A percentile compares a stretch with the other conserved stretches of the same genome.
phyloP scores from a whole-genome alignment of 768 basidiomycete species.

The Rhodotorula babjevae region DNA sequence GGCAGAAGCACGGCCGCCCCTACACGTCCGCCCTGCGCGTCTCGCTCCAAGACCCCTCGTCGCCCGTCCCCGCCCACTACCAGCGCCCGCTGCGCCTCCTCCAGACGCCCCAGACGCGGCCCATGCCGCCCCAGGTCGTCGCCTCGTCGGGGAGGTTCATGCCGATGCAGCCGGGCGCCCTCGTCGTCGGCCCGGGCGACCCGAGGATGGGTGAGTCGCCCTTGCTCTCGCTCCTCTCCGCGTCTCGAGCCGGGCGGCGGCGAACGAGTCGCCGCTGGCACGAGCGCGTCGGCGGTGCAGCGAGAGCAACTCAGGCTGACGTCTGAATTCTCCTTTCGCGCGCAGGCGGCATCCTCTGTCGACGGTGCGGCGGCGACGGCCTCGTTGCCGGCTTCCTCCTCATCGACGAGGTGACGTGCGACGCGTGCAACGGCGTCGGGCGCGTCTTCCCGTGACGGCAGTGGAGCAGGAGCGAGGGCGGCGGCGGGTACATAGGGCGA shows the following conservation, averaged over 20 bases:
- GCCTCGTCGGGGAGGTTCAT: neutral
- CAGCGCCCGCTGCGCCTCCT: slow-evolving; percentile 27
- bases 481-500: neutral
- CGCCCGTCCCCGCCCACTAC: slow-evolving; percentile 11
- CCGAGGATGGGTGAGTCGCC: slow-evolving; percentile 31
- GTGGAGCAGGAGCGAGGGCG: neutral
- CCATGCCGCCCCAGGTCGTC: neutral
- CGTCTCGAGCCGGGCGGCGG: too few species aligned
- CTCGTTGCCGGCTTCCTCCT: slow-evolving; percentile 9
- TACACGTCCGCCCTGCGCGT: slow-evolving; percentile 11
- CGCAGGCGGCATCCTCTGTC: slow-evolving; percentile 23
- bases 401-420: slow-evolving; percentile 31
- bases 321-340: too few species aligned
- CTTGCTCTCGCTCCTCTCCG: neutral
- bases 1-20: slow-evolving; percentile 25
- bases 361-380: slow-evolving; percentile 28
- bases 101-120: slow-evolving; percentile 7
- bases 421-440: slow-evolving; percentile 16
- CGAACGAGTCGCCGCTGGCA: too few species aligned
- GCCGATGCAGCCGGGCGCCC: neutral
- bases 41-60: neutral
- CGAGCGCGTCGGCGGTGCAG: too few species aligned
- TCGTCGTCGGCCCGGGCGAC: slow-evolving; percentile 8
- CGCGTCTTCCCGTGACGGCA: slow-evolving; percentile 12
- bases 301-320: neutral